Evolutionary conservation across 2,329 filamentous ascomycete species (phyloP).

Genomic region (Tolypocladium capitatum): DNA sequence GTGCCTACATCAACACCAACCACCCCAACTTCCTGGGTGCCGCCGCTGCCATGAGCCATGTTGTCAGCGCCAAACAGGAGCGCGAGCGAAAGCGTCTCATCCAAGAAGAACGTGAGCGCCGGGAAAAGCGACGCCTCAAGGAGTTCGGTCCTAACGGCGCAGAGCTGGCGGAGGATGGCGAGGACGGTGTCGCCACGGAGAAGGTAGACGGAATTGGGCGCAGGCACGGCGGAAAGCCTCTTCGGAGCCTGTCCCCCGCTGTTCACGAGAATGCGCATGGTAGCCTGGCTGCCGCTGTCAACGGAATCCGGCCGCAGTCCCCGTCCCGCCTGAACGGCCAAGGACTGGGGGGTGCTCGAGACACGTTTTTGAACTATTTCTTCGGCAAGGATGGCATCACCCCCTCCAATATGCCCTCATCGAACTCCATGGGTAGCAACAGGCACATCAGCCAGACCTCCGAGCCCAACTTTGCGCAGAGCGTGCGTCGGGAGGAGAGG

Average conservation of each 20-base stretch:
- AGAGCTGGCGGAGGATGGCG: constrained; percentile 56
- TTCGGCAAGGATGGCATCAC: constrained; percentile 80
- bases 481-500: constrained; percentile 60
- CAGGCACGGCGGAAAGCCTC: constrained; percentile 24
- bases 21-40: constrained; percentile 97
- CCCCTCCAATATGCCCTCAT: constrained; percentile 25
- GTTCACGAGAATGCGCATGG: constrained; percentile 53
- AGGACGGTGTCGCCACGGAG: constrained; percentile 31
- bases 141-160: constrained; percentile 72
- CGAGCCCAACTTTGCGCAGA: constrained; percentile 74
- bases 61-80: constrained; percentile 90
- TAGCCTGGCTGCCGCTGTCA: constrained; percentile 52
- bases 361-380: constrained; percentile 97
- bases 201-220: constrained; percentile 38
- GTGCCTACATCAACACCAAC: constrained; percentile 98
- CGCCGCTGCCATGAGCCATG: constrained; percentile 92
- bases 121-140: constrained; percentile 71
- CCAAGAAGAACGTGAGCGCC: constrained; percentile 74
- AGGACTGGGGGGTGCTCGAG: constrained; percentile 51
- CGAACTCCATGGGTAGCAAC: constrained; percentile 13
- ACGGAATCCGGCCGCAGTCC: constrained; percentile 34
- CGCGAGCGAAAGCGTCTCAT: constrained; percentile 70
- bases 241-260: constrained; percentile 72
- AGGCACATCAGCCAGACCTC: constrained; percentile 67
- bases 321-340: constrained; percentile 45